Base-by-base conservation (phyloP, 2,329 filamentous ascomycete genomes). In the Paramyrothecium roridum region DNA sequence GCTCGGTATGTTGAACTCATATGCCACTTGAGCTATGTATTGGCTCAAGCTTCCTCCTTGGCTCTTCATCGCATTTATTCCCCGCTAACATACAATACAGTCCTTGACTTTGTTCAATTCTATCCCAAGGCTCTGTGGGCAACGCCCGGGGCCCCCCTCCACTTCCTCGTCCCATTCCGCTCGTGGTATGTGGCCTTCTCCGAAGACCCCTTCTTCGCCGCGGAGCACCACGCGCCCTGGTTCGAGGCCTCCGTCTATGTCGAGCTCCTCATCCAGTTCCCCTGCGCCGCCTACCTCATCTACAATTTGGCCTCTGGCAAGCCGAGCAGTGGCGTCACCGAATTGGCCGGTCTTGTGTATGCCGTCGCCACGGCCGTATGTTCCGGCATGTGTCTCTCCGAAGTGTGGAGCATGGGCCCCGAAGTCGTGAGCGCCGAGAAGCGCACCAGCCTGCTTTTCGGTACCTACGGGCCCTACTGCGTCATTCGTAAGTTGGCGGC, bases 131-230 rank as follows among this genome's bases (percentile, higher is more conserved):
- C 67, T 51, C 73, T 84, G 48, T 81, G 76, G 67, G 63, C 69
- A 3, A 56, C 71, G 0, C 63, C 73, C 1, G 70, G 66, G 4
- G 66, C 75, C 0, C 81, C 81, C 1, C 69, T 84, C 8, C 76
- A 81, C 65, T 71, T 76, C 59, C 70, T 83, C 48, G 67, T 74
- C 58, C 54, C 68, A 37, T 64, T 83, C 55, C 77, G 80, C 56
- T 56, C 69, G 3, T 75, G 71, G 62, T 84, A 84, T 68, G 67
- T 79, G 47, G 57, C 66, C 37, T 69, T 70, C 12, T 79, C 79
- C 61, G 79, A 80, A 55, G 82, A 85, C 67, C 81, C 80, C 8
- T 80, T 82, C 69, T 78, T 81, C 65, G 66, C 70, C 43, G 65
- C 71, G 37, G 62, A 70, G 33, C 64, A 64, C 13, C 65, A 71